Evolutionary conservation across 1,284 basidiomycete species (phyloP), one percentile per base, ranked within the genome.

Genomic region (Grifola frondosa): DNA sequence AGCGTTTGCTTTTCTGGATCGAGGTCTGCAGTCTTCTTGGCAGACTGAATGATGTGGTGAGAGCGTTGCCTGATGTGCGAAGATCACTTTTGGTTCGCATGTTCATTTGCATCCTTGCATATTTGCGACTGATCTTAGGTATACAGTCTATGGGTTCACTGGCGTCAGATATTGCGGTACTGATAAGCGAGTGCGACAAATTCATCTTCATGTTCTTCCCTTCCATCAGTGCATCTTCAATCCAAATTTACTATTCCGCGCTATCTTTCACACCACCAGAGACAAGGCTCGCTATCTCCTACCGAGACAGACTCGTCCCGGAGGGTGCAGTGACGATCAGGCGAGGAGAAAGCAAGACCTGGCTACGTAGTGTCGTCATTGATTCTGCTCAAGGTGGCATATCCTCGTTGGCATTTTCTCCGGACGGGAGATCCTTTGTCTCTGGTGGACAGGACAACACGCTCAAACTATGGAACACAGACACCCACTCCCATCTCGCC

Each of bases 401-500:
- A n/a, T n/a, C n/a, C n/a, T n/a, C n/a, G n/a, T n/a, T 47, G 15
- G 41, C 44, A 2, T 58, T 56, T 41, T 53, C 56, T 1, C 55
- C 56, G 6, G 46, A 54, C 42, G 53, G 52, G 22, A 26, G 30
- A 6, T n/a, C 16, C 22, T 46, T 62, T 29, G 51, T 50, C 5
- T 56, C 58, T 10, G 46, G 53, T 13, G 37, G 47, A 37, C 44
- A 37, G 17, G 58, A 60, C 39, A 33, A 42, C 24, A 46, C 41
- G 6, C 6, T 9, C 19, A 23, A 32, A 11, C 19, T 25, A n/a
- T n/a, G 35, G 30, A 19, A 29, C 24, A 19, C 21, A 29, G n/a
- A 23, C 32, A 7, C 23, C 15, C 8, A 29, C 35, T 21, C 5
- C 37, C 25, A 6, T 11, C 17, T 7, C 35, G 17, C 6, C 17